Evolutionary conservation across 2,329 filamentous ascomycete species (phyloP), one percentile per base, ranked within the genome.

Genomic region (Grosmannia huntii): DNA sequence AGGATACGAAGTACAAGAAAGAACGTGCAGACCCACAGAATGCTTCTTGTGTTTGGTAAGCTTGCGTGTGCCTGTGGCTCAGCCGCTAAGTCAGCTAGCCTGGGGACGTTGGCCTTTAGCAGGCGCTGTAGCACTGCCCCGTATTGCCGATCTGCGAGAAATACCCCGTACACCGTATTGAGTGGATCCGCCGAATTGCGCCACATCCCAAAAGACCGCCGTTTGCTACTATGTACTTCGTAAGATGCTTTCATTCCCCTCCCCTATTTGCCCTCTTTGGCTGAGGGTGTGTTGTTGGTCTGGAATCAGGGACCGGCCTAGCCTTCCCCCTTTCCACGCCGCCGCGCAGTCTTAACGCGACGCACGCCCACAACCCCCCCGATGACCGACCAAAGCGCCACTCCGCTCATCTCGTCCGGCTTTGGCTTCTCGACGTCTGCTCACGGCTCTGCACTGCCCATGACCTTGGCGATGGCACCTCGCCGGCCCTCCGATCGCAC

Each of bases 311-410:
- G n/a, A n/a, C n/a, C n/a, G n/a, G n/a, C n/a, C n/a, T n/a, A n/a
- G n/a, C n/a, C n/a, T n/a, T 28, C 28, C 28, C 36, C 36, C 16
- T 38, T 38, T 38, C 14, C 14, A 9, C 38, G 19, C 38, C 19
- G 12, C 12, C 12, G 12, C 19, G 19, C 38, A 41, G 7, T 23
- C 23, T 23, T n/a, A n/a, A 23, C 44, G 9, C n/a, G 2, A n/a
- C 44, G 21, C 44, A 19, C 14, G 14, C 28, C 28, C 33, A 31
- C n/a, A 31, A 19, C 21, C 16, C 25, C 23, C 14, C 53, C 75
- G 0, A 55, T 55, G 53, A 9, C 25, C 36, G 53, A 55, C 27
- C 27, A 9, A 14, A 55, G 53, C 33, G 23, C 23, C 36, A 21
- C 25, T 19, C 53, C 53, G 12, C 53, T 55, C 53, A 55, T 48